Evolutionary conservation across 2,329 filamentous ascomycete species (phyloP).

Genomic region (Grosmannia serpens): DNA sequence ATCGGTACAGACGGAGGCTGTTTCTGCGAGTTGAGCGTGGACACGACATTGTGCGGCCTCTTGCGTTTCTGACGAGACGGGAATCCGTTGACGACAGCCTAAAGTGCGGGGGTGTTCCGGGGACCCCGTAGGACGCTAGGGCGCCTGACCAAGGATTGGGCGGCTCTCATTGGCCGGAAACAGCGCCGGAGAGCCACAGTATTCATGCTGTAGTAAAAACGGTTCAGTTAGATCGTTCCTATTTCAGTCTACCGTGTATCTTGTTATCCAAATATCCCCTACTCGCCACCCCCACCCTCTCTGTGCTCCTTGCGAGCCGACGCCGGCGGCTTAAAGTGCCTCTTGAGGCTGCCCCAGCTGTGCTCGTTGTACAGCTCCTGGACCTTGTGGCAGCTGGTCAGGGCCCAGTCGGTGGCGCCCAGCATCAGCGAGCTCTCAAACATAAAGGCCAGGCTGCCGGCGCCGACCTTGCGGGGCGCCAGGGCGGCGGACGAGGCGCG

Average conservation of each 20-base stretch:
- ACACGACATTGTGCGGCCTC: background rate
- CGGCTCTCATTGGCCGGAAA: background rate
- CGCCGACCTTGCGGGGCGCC: conserved; percentile 41
- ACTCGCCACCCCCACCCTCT: no score
- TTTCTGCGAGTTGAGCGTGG: background rate
- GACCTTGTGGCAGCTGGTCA: conserved; percentile 44
- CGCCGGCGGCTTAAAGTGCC: background rate
- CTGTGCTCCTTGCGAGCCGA: background rate
- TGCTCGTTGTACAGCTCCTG: conserved; percentile 64
- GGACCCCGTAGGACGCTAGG: background rate
- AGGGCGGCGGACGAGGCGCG: conserved; percentile 43
- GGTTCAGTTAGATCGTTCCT: no score
- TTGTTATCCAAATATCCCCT: no score
- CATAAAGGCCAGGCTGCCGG: conserved; percentile 54
- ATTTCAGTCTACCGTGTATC: no score
- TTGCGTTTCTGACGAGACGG: background rate
- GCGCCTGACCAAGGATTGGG: background rate
- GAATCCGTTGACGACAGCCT: background rate
- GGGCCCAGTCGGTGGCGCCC: conserved; percentile 59
- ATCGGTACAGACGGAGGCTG: no score
- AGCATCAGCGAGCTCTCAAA: conserved; percentile 59
- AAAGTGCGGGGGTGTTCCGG: background rate
- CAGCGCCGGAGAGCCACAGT: no score
- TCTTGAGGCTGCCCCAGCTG: conserved; percentile 55
- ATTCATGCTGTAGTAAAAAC: no score